phyloP scores from a whole-genome alignment of 1,284 basidiomycete genomes.

The Cutaneotrichosporon sp. region DNA sequence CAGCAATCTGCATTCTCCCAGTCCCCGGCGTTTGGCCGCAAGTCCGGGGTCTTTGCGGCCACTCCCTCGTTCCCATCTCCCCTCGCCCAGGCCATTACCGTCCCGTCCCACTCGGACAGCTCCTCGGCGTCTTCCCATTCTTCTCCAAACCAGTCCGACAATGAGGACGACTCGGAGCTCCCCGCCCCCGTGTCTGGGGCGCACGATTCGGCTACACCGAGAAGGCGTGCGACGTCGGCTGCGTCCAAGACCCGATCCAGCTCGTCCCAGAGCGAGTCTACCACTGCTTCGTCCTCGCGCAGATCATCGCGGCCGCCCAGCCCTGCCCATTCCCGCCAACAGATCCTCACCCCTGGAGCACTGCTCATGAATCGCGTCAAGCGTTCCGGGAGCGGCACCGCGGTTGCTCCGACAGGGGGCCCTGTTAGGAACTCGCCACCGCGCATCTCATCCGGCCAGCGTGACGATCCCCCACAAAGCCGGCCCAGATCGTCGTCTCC shows the following conservation, averaged over 20 bases:
- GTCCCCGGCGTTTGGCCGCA: constrained; percentile 35
- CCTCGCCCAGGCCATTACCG: constrained; percentile 47
- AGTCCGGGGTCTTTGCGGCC: constrained; percentile 44
- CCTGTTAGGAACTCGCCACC: constrained; percentile 4
- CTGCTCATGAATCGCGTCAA: constrained; percentile 36
- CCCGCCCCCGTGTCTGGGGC: neutral
- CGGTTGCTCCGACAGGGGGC: neutral
- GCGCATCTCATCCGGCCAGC: neutral
- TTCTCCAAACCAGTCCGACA: constrained; percentile 4
- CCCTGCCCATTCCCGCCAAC: constrained; percentile 28
- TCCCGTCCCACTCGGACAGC: constrained; percentile 42
- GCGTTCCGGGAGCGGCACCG: constrained; percentile 34
- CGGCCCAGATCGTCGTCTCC: constrained; percentile 16
- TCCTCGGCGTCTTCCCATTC: constrained; percentile 38
- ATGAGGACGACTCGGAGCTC: constrained; percentile 5
- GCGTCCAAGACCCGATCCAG: neutral
- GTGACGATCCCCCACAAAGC: neutral
- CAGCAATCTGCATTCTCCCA: constrained; percentile 28
- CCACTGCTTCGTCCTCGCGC: constrained; percentile 13
- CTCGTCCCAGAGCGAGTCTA: constrained; percentile 12
- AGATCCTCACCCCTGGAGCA: constrained; percentile 32
- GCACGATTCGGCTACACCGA: neutral
- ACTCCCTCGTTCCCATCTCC: constrained; percentile 53
- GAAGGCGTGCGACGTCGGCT: constrained; percentile 2
- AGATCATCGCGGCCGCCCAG: constrained; percentile 35